Percentiles rank a stretch among this genome's conserved stretches.
Evolutionary conservation across 345 rosid species (phyloP).

Genomic region (Populus simonii): DNA sequence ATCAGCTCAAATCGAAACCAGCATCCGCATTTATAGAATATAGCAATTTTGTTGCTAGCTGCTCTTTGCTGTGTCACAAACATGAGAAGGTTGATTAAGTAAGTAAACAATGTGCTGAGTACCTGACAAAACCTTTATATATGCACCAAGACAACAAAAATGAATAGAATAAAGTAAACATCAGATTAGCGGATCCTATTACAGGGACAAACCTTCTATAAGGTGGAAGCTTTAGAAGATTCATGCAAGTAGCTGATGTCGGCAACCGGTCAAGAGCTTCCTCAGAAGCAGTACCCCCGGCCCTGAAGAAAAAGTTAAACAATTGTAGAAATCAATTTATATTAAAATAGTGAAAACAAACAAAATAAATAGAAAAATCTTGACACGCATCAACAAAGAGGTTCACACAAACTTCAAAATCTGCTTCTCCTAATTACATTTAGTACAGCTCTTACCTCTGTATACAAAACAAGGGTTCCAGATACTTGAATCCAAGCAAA

Average conservation of each 20-base stretch:
- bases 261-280: constrained; percentile 90
- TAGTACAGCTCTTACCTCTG: constrained; percentile 58
- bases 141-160: not conserved
- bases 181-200: not conserved
- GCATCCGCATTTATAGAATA: constrained; percentile 96
- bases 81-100: not conserved
- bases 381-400: not conserved
- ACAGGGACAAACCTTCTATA: constrained; percentile 70
- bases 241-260: constrained; percentile 97
- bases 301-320: constrained; percentile 32
- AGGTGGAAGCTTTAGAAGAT: constrained; percentile 98
- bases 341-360: not conserved
- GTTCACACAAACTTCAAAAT: not conserved
- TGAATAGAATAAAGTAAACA: not conserved
- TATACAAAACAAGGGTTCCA: constrained; percentile 90
- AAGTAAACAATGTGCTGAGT: not conserved
- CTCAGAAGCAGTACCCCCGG: constrained; percentile 58
- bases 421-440: constrained; percentile 15
- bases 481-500: constrained; percentile 81
- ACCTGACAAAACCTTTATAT: not conserved
- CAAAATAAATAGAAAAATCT: not conserved
- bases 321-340: not conserved
- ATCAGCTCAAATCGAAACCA: constrained; percentile 95
- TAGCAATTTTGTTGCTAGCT: constrained; percentile 71
- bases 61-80: constrained; percentile 77